Percentiles rank a stretch among this genome's conserved stretches.
Conservation (phyloP, 306 rosid genomes). For the Vigna trinervia region DNA sequence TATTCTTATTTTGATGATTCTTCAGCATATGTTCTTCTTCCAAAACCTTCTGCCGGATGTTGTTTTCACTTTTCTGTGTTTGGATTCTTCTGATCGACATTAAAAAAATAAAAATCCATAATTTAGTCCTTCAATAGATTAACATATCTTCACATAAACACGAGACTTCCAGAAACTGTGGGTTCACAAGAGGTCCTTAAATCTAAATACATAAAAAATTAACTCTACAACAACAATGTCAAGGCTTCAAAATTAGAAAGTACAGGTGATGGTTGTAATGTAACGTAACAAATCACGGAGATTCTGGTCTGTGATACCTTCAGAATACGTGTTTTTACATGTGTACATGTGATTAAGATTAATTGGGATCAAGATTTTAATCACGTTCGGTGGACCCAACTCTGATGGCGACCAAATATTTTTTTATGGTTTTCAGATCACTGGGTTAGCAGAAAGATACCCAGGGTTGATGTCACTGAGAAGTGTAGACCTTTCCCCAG, state of each 20-base stretch:
- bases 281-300: not conserved
- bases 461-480: conserved; percentile 90
- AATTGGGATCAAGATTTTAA: not conserved
- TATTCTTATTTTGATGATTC: conserved; percentile 9
- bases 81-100: conserved; percentile 22
- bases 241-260: not conserved
- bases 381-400: not conserved
- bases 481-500: conserved; percentile 97
- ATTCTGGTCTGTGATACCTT: not conserved
- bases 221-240: not conserved
- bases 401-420: conserved; percentile 21
- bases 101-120: not conserved
- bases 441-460: conserved; percentile 73
- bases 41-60: conserved; percentile 23
- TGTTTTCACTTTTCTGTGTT: conserved; percentile 20
- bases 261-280: not conserved
- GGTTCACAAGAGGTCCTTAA: not conserved
- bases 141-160: too few relatives aligned
- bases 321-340: not conserved
- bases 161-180: not conserved
- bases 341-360: not conserved
- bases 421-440: conserved; percentile 63
- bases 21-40: conserved; percentile 57
- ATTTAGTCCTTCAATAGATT: not conserved
- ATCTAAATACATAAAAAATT: not conserved